These are phyloP conservation scores for Pleurotus giganteus DNA, from an alignment of 768 basidiomycete genomes.

Conservation along the genomic window DNA sequence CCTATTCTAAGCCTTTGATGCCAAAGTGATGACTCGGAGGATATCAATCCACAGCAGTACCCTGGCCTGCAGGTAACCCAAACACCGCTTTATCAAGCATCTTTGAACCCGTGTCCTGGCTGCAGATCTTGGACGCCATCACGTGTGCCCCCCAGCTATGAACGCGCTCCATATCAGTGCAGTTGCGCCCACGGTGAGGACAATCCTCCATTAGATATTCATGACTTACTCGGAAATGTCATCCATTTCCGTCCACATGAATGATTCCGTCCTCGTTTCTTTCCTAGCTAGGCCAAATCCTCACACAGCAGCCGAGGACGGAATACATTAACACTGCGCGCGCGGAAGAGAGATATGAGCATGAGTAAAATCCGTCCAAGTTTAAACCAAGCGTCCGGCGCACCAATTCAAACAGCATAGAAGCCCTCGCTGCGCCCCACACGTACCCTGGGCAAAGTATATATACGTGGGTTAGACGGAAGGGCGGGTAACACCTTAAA, in stretches of 20 bases:
- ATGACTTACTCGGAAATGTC: neutral
- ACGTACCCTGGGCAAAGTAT: neutral
- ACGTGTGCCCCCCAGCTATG: conserved; percentile 3
- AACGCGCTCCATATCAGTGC: conserved; percentile 5
- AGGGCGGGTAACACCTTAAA: neutral
- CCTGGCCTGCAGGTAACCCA: conserved; percentile 2
- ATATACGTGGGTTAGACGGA: neutral
- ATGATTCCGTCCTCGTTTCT: conserved; percentile 1
- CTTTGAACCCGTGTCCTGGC: neutral
- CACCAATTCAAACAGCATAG: too few relatives aligned
- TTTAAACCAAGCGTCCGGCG: too few relatives aligned
- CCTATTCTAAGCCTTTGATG: neutral
- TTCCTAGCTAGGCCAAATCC: neutral
- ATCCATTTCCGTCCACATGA: neutral
- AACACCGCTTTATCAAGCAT: conserved; percentile 4
- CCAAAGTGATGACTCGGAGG: neutral
- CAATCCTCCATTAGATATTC: neutral
- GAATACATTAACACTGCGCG: neutral
- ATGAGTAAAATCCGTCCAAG: neutral
- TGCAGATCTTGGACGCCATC: neutral
- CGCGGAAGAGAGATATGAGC: neutral
- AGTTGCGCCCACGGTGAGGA: neutral
- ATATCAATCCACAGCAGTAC: conserved; percentile 1
- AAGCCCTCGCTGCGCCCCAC: neutral
- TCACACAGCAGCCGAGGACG: neutral